phyloP scores from a whole-genome alignment of 176 grass and related monocot genomes.

The Raddia distichophylla region DNA sequence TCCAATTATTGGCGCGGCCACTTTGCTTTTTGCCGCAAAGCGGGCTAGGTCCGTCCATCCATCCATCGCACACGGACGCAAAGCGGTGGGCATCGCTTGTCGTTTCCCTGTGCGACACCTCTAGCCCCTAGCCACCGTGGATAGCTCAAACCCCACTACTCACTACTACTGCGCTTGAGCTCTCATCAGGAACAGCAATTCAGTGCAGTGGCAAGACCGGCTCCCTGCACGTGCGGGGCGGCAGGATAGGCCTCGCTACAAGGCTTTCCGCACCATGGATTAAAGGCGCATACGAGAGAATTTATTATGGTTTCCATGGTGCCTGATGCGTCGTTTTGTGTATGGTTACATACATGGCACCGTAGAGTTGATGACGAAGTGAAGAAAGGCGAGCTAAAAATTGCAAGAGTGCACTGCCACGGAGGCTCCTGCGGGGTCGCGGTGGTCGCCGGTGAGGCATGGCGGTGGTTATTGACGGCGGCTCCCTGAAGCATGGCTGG shows the following conservation, averaged over 20 bases:
- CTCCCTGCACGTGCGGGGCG: background rate
- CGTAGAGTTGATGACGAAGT: background rate
- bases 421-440: no score
- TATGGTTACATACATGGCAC: background rate
- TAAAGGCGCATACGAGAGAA: background rate
- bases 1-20: constrained; percentile 52
- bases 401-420: no score
- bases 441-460: no score
- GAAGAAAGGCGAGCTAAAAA: background rate
- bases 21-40: constrained; percentile 29
- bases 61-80: background rate
- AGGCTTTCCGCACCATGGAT: background rate
- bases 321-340: background rate
- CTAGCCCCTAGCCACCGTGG: background rate
- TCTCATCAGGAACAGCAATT: constrained; percentile 19
- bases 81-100: constrained; percentile 26
- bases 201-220: background rate
- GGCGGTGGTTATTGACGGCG: no score
- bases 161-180: background rate
- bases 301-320: background rate
- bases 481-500: no score
- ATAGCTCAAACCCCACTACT: constrained; percentile 28
- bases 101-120: background rate
- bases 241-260: background rate
- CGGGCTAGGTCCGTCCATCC: constrained; percentile 19